Conservation (phyloP, 208 protist species). For the Novymonas esmeraldas region DNA sequence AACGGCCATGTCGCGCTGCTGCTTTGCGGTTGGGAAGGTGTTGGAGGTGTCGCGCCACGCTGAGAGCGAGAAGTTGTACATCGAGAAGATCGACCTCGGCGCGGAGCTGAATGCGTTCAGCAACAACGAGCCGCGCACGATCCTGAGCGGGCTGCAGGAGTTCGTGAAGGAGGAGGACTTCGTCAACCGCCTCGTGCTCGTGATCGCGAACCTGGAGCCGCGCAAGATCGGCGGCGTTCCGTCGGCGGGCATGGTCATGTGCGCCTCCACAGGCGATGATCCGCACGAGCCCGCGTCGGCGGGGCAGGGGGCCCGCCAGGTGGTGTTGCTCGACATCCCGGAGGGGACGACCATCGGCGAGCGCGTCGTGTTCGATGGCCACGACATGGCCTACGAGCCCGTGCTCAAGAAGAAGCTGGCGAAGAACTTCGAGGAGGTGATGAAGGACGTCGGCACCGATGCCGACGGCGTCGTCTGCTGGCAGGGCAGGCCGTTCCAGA, state of each 20-base stretch:
- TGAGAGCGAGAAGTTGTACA: constrained; percentile 89
- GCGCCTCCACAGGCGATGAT: constrained; percentile 70
- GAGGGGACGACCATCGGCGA: constrained; percentile 88
- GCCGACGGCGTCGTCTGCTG: constrained; percentile 77
- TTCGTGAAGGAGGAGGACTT: constrained; percentile 86
- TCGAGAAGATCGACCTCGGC: constrained; percentile 95
- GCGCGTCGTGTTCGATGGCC: constrained; percentile 87
- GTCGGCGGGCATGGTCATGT: constrained; percentile 94
- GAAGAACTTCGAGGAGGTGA: constrained; percentile 90
- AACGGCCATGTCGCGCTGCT: constrained; percentile 84
- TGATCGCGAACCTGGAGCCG: constrained; percentile 94
- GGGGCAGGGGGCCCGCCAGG: constrained; percentile 48
- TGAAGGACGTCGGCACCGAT: constrained; percentile 69
- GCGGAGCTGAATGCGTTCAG: constrained; percentile 69
- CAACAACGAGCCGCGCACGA: constrained; percentile 78
- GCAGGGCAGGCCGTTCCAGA: constrained; percentile 69
- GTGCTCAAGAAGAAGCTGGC: constrained; percentile 93
- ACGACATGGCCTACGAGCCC: constrained; percentile 73
- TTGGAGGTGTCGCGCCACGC: constrained; percentile 86
- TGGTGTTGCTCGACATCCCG: constrained; percentile 88
- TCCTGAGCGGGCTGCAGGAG: constrained; percentile 92
- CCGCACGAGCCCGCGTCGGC: constrained; percentile 44
- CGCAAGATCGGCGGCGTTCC: constrained; percentile 91
- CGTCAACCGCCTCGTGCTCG: constrained; percentile 78
- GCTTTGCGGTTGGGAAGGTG: constrained; percentile 89